Conservation (phyloP, 163 green algal genomes). For the Chlamydomonas reinhardtii region DNA sequence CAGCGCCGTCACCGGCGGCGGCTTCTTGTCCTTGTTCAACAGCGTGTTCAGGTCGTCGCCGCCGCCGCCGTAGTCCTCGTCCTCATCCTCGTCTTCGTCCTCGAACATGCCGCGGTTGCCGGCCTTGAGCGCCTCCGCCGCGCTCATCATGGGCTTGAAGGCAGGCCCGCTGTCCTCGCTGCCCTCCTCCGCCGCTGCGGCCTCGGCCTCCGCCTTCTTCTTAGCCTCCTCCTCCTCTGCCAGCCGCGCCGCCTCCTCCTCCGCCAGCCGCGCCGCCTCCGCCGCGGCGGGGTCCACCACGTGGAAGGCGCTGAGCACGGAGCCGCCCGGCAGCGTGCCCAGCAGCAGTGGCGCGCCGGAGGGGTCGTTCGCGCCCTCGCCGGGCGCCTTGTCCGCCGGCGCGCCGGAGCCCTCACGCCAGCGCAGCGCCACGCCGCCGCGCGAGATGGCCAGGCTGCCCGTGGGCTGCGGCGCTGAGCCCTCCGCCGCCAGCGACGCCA, state of each 20-base stretch:
- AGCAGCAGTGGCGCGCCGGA: constrained; percentile 32
- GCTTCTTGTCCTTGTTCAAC: background rate
- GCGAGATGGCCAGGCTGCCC: constrained; percentile 27
- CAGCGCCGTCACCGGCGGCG: constrained; percentile 43
- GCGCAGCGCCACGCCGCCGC: constrained; percentile 10
- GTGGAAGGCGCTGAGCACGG: constrained; percentile 38
- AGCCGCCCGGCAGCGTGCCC: constrained; percentile 42
- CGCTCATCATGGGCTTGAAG: constrained; percentile 40
- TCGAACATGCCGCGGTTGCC: constrained; percentile 20
- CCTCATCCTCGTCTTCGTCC: constrained; percentile 36
- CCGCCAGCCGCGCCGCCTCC: constrained; percentile 1
- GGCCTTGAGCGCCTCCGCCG: constrained; percentile 39
- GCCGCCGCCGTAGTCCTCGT: background rate
- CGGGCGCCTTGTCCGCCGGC: no score
- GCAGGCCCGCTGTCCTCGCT: background rate
- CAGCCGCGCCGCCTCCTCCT: background rate
- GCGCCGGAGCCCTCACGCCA: constrained; percentile 15
- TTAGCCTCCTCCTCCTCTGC: background rate
- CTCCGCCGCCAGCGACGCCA: background rate
- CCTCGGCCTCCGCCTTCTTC: background rate
- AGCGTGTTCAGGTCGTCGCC: background rate
- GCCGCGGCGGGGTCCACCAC: background rate
- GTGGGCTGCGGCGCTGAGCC: background rate
- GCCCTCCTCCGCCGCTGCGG: constrained; percentile 5
- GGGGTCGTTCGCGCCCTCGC: background rate